phyloP scores from a whole-genome alignment of 768 basidiomycete species.

The Phylloporus sp. region DNA sequence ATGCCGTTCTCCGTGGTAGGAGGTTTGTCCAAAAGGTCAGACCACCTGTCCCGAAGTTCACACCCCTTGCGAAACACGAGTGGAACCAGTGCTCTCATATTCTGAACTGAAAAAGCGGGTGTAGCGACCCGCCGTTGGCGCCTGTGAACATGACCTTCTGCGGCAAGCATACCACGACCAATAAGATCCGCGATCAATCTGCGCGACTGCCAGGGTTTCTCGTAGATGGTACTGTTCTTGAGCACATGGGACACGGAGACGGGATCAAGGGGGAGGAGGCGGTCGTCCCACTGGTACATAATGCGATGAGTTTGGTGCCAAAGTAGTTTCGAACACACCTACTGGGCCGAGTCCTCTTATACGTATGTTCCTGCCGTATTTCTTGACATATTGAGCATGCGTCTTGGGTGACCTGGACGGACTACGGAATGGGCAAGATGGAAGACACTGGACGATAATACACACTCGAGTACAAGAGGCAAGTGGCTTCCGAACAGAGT shows the following conservation, averaged over 20 bases:
- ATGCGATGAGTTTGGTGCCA: slow-evolving; percentile 8
- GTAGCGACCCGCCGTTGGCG: slow-evolving; percentile 74
- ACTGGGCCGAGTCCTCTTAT: slow-evolving; percentile 67
- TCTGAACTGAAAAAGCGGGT: slow-evolving; percentile 78
- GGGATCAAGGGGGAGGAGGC: slow-evolving; percentile 80
- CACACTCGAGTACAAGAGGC: slow-evolving; percentile 53
- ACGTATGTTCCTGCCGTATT: slow-evolving; percentile 66
- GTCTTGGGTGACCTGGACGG: slow-evolving; percentile 48
- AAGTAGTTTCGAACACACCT: slow-evolving; percentile 28
- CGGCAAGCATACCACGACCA: slow-evolving; percentile 77
- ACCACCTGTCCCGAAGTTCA: slow-evolving; percentile 59
- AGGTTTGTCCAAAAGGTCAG: slow-evolving; percentile 37
- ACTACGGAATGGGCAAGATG: slow-evolving; percentile 30
- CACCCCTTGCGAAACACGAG: slow-evolving; percentile 65
- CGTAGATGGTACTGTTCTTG: slow-evolving; percentile 65
- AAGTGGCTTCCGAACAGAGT: slow-evolving; percentile 53
- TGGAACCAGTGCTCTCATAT: slow-evolving; percentile 65
- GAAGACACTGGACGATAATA: slow-evolving; percentile 1
- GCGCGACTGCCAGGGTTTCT: slow-evolving; percentile 82
- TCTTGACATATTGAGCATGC: slow-evolving; percentile 48
- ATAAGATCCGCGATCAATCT: slow-evolving; percentile 70
- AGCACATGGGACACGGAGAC: slow-evolving; percentile 68
- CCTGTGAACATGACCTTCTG: slow-evolving; percentile 73
- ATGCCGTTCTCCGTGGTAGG: slow-evolving; percentile 13
- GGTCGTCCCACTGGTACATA: slow-evolving; percentile 59